Percentiles rank a stretch among this genome's conserved stretches.
Conservation (phyloP, 2,329 filamentous ascomycete genomes). For the Colletotrichum acutatum region DNA sequence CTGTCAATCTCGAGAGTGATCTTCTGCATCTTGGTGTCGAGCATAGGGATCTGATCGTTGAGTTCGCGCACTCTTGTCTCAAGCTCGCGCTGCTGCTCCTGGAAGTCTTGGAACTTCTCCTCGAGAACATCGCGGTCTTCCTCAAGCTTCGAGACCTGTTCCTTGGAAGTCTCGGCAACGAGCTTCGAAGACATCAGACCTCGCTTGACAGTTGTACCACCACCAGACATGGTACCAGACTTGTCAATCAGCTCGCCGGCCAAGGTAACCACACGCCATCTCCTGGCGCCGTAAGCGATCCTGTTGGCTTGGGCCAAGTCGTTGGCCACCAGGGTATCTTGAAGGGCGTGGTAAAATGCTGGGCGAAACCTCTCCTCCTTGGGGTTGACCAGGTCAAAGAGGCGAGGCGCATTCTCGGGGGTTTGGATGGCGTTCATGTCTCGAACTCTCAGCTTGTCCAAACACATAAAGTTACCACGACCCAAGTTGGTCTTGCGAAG, state of each 20-base stretch:
- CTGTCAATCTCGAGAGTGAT: constrained; percentile 89
- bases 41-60: constrained; percentile 80
- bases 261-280: constrained; percentile 96
- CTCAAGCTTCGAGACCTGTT: constrained; percentile 90
- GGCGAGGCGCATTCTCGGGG: constrained; percentile 88
- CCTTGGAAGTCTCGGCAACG: constrained; percentile 85
- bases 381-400: constrained; percentile 92
- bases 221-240: constrained; percentile 98
- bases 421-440: constrained; percentile 86
- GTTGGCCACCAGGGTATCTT: constrained; percentile 92
- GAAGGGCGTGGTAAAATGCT: constrained; percentile 94
- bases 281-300: constrained; percentile 91
- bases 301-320: constrained; percentile 96
- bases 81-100: constrained; percentile 84
- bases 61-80: constrained; percentile 79
- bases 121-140: constrained; percentile 87
- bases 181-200: constrained; percentile 98
- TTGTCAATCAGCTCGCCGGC: constrained; percentile 97
- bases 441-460: constrained; percentile 84
- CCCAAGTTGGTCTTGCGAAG: constrained; percentile 97
- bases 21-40: constrained; percentile 94
- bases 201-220: constrained; percentile 88
- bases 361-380: constrained; percentile 89
- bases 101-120: constrained; percentile 83
- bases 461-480: constrained; percentile 94